Percentiles rank a stretch among this genome's conserved stretches.
Conservation (phyloP, 495 filamentous ascomycete species). For the Trichoderma reesei region DNA sequence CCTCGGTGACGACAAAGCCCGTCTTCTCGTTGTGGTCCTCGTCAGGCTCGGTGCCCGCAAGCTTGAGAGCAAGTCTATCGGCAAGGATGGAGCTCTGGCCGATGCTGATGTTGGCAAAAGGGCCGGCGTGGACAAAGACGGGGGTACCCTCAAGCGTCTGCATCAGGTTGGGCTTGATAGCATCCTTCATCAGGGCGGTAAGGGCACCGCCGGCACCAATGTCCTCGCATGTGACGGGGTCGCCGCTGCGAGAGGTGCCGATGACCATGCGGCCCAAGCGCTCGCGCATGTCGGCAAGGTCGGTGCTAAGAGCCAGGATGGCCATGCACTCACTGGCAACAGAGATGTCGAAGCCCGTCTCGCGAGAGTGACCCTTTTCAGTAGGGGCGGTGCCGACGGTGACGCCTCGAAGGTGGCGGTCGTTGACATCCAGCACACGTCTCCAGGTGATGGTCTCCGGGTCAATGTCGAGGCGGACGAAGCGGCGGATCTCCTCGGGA, state of each 20-base stretch:
- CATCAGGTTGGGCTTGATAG: conserved; percentile 98
- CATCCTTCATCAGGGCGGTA: conserved; percentile 92
- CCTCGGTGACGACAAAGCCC: conserved; percentile 95
- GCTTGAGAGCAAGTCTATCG: conserved; percentile 89
- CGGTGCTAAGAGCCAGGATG: conserved; percentile 86
- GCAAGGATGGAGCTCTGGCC: conserved; percentile 90
- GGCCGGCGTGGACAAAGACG: conserved; percentile 93
- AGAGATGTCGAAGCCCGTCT: conserved; percentile 94
- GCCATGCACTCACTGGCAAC: conserved; percentile 98
- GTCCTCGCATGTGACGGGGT: conserved; percentile 93
- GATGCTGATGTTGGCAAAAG: conserved; percentile 97
- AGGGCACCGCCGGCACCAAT: conserved; percentile 87
- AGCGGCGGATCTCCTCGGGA: conserved; percentile 74
- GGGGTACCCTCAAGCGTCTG: conserved; percentile 95
- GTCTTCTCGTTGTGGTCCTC: conserved; percentile 77
- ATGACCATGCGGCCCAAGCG: conserved; percentile 95
- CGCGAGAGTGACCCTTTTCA: conserved; percentile 74
- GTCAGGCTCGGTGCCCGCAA: conserved; percentile 90
- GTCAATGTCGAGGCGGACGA: conserved; percentile 91
- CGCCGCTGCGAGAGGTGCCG: conserved; percentile 70
- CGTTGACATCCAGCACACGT: conserved; percentile 93
- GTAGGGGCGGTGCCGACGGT: conserved; percentile 79
- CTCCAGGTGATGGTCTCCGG: conserved; percentile 96
- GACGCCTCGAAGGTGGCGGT: conserved; percentile 81
- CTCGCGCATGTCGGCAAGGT: conserved; percentile 82